Percentiles rank a stretch among this genome's conserved stretches.
Conservation (phyloP, 2,329 filamentous ascomycete genomes). For the Fonsecaea monophora region DNA sequence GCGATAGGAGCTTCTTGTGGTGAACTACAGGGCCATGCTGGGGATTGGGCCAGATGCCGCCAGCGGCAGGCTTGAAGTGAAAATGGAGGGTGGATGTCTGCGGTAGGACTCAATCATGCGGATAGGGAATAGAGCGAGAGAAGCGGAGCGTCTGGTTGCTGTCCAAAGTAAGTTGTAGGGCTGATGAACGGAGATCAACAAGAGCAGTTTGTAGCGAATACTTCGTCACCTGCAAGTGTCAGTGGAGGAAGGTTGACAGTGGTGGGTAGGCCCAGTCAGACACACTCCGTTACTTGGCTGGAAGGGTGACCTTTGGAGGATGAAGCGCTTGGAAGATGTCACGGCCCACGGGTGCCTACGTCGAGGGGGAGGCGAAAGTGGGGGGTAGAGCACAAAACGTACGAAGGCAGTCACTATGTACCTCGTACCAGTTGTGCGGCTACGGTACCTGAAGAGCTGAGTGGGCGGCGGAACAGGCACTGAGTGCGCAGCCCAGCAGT, state of each 20-base stretch:
- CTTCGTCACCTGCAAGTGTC: conserved; percentile 4
- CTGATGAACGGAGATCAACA: conserved; percentile 26
- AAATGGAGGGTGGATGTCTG: not conserved
- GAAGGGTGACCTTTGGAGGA: not conserved
- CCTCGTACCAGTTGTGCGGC: not conserved
- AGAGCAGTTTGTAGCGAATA: not conserved
- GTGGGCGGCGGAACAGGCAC: conserved; percentile 9
- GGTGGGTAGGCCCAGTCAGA: conserved; percentile 3
- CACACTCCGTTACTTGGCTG: not conserved
- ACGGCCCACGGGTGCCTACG: not conserved
- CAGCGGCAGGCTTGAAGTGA: conserved; percentile 5
- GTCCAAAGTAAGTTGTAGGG: conserved; percentile 27
- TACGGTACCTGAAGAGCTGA: conserved; percentile 6
- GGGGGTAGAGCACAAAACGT: not conserved
- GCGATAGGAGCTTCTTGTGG: not conserved
- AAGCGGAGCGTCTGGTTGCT: not conserved
- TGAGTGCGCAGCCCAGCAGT: conserved; percentile 6
- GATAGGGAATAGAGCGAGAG: not conserved
- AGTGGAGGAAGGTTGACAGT: conserved; percentile 3
- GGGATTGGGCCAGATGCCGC: not conserved
- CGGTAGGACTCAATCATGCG: not conserved
- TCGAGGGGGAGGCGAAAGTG: not conserved
- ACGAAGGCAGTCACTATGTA: not conserved
- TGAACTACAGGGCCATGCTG: conserved; percentile 25
- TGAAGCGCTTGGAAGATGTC: not conserved